Evolutionary conservation across 2,329 filamentous ascomycete species (phyloP), one percentile per base, ranked within the genome.

Genomic region (Dactylellina sp.): DNA sequence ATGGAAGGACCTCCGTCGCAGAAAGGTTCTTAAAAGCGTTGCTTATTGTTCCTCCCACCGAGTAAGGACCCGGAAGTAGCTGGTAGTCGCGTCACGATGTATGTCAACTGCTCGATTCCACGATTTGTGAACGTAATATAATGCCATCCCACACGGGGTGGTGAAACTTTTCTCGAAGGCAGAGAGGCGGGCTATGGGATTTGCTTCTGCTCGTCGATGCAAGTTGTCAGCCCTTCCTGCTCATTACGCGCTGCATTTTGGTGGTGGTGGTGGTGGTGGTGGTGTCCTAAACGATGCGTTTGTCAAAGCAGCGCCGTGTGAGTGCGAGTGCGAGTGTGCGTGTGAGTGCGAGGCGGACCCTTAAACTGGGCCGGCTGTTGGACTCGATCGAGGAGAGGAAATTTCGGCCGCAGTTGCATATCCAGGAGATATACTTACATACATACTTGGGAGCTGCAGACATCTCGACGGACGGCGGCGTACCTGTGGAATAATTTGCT

Each of bases 71-170:
- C 66, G 59, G 57, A 60, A 49, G 47, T 42, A 42, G 53, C 14
- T 47, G 50, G 37, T 52, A 7, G 52, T 63, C 68, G 68, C 68
- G 68, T 72, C 60, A 47, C 60, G 68, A 64, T 39, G 60, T 61
- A 64, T 39, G 60, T 61, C 55, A 46, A n/a, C n/a, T n/a, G n/a
- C 52, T 47, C 25, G 46, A 72, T 60, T 42, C 37, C 56, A 47
- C n/a, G 59, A 65, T 65, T 71, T 60, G 68, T 72, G 68, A 65
- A 72, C 68, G 68, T 72, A 72, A 72, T 59, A 59, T 72, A 72
- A 72, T 72, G 68, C 35, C 68, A 72, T 72, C 68, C 66, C 68
- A 64, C 68, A 64, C 59, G 60, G 68, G 24, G 39, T 28, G 47
- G 40, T 28, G 46, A 60, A 65, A 71, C 57, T 35, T 64, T 63